Base-by-base conservation (phyloP, 176 grass and related monocot species). In the Bolboschoenus planiculmis region DNA sequence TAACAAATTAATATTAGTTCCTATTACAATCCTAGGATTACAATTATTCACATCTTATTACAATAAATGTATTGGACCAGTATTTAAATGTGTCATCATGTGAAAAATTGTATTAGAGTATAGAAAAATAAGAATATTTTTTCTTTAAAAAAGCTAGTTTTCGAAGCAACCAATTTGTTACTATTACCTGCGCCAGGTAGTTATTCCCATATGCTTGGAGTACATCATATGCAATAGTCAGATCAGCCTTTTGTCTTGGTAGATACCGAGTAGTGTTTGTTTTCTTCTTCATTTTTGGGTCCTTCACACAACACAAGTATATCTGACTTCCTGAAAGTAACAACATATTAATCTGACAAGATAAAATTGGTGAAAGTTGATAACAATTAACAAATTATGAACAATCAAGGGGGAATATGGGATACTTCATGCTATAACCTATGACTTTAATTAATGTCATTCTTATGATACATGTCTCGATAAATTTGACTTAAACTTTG, bases 161-260 rank as follows among this genome's bases (percentile, higher is more conserved):
- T 77, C 11, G 33, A 7, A 53, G 6, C 46, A 51, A 53, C 46
- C 53, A 73, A 73, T 73, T 47, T 29, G 40, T 77, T 72, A 33
- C 0, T 2, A 50, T 76, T 51, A 97, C 90, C 82, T 99, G 91
- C 30, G 83, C 92, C 55, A 86, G 5, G 89, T 99, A 99, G 86
- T 73, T 95, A 90, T 87, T 95, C n/a, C 70, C 83, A 54, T 56
- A 89, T 0, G 92, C 71, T 80, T 91, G 82, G 33, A 95, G 79
- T 53, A 98, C 88, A 78, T 99, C 96, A 89, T 95, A 99, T 47
- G 89, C 89, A 16, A 99, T 87, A 11, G 87, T 95, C n/a, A 95
- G 90, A 84, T 98, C 90, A 3, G 27, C 95, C 44, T 93, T 88
- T 81, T 91, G 92, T 23, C 89, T 89, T 0, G 75, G 36, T 31